Percentiles rank a stretch among this genome's conserved stretches.
These are phyloP conservation scores for Polyporus arcularius DNA, from an alignment of 768 basidiomycete genomes.

Conservation along the genomic window DNA sequence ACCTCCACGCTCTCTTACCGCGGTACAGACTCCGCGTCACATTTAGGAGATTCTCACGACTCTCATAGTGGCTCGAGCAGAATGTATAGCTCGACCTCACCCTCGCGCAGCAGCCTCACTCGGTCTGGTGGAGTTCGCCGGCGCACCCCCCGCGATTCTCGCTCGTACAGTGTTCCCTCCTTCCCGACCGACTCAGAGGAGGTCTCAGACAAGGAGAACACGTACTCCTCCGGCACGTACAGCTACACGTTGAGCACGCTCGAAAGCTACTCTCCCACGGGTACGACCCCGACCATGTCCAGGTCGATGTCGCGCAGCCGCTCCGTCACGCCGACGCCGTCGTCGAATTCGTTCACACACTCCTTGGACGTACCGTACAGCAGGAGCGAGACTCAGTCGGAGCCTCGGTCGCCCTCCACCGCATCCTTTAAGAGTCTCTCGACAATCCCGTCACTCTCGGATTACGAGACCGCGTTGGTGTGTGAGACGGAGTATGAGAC, in stretches of 20 bases:
- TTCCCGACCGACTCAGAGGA: conserved; percentile 41
- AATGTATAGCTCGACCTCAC: conserved; percentile 45
- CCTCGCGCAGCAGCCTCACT: conserved; percentile 53
- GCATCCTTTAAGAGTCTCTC: conserved; percentile 59
- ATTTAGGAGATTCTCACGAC: conserved; percentile 59
- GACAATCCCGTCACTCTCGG: conserved; percentile 54
- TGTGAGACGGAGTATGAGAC: conserved; percentile 40
- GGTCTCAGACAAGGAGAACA: conserved; percentile 61
- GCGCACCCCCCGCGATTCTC: conserved; percentile 45
- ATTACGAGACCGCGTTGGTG: conserved; percentile 42
- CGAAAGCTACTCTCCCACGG: conserved; percentile 27
- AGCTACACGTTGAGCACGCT: conserved; percentile 28
- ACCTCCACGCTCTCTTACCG: conserved; percentile 55
- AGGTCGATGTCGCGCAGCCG: conserved; percentile 11
- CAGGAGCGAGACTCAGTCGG: conserved; percentile 7
- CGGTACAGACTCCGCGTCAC: conserved; percentile 54
- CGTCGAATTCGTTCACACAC: conserved; percentile 19
- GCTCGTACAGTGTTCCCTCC: conserved; percentile 42
- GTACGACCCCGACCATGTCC: conserved; percentile 12
- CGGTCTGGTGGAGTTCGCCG: conserved; percentile 61
- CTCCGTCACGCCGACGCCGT: conserved; percentile 22
- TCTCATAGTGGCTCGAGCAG: conserved; percentile 39
- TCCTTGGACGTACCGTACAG: conserved; percentile 11
- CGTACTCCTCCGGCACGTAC: conserved; percentile 26
- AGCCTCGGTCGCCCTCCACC: conserved; percentile 22